phyloP scores from a whole-genome alignment of 202 grass and related monocot species.

The Setaria italica region DNA sequence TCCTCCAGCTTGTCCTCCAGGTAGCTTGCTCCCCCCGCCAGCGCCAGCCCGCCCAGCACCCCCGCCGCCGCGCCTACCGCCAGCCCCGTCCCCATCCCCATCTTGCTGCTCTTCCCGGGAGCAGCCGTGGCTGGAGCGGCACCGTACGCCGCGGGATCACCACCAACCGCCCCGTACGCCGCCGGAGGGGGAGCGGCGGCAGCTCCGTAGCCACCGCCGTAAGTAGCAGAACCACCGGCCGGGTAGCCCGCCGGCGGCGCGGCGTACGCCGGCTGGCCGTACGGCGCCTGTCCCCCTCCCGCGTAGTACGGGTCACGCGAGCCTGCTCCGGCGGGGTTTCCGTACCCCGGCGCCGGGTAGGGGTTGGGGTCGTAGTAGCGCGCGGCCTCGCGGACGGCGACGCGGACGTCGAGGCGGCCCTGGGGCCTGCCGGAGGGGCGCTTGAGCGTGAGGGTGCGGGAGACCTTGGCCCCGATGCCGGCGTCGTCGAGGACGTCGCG shows the following conservation, averaged over 20 bases:
- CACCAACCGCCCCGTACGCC: slow-evolving; percentile 11
- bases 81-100: slow-evolving; percentile 79
- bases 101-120: slow-evolving; percentile 33
- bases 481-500: slow-evolving; percentile 74
- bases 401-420: slow-evolving; percentile 60
- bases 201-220: neutral
- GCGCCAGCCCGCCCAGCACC: slow-evolving; percentile 74
- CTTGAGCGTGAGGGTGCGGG: slow-evolving; percentile 63
- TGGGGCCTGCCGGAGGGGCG: slow-evolving; percentile 73
- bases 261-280: slow-evolving; percentile 31
- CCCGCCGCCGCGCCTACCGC: slow-evolving; percentile 82
- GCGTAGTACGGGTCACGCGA: slow-evolving; percentile 30
- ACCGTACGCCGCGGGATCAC: neutral
- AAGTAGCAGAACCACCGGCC: neutral
- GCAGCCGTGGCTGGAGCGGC: neutral
- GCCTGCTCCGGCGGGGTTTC: too few species aligned
- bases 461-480: slow-evolving; percentile 46
- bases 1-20: slow-evolving; percentile 84
- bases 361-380: slow-evolving; percentile 49
- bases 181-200: neutral
- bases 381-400: slow-evolving; percentile 57
- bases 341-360: slow-evolving; percentile 34
- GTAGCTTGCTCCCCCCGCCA: slow-evolving; percentile 74
- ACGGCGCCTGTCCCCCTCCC: neutral
- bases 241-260: slow-evolving; percentile 34